Evolutionary conservation across 2,329 filamentous ascomycete species (phyloP), one percentile per base, ranked within the genome.

Genomic region (Parascedosporium putredinis): DNA sequence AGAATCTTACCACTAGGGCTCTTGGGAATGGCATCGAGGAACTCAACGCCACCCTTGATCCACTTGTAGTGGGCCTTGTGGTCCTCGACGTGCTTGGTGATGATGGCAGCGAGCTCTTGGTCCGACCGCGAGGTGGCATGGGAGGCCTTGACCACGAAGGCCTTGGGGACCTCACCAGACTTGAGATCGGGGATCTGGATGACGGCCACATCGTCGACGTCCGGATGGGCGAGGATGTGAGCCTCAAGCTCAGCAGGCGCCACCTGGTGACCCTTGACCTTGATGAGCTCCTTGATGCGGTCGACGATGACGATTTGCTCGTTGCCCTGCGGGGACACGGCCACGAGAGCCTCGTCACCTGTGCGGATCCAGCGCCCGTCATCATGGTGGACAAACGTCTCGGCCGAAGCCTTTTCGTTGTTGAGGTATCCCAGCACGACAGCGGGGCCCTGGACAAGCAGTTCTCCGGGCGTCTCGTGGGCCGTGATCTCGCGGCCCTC

Each of bases 221-320:
- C 73, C 0, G 82, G 79, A 61, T 91, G 86, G 0, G 81, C 76
- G 12, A 94, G 78, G 4, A 94, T 72, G 58, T 88, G 84, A 1
- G 85, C 83, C 66, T 94, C 87, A 1, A 94, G 77, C 62, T 93
- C 87, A 2, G 87, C 87, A 0, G 87, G 87, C 1, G 87, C 85
- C 20, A 93, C 87, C 79, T 93, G 87, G 52, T 84, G 72, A 51
- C 86, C 88, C 64, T 88, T 67, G 29, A 69, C 66, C 57, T 74
- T 74, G 59, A 74, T 74, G 50, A 74, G 56, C 58, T 74, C 71
- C 57, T 71, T 70, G 47, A 68, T 57, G 27, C 88, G 78, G 60
- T 93, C 88, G 2, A 86, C 82, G 52, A 94, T 85, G 61, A 84
- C 83, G 43, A 93, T 60, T 59, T 93, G 87, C 62, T 91, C 85